Evolutionary conservation across 2,329 filamentous ascomycete genomes (phyloP), one percentile per base, ranked within the genome.

Genomic region (Aspergillus neoniger): DNA sequence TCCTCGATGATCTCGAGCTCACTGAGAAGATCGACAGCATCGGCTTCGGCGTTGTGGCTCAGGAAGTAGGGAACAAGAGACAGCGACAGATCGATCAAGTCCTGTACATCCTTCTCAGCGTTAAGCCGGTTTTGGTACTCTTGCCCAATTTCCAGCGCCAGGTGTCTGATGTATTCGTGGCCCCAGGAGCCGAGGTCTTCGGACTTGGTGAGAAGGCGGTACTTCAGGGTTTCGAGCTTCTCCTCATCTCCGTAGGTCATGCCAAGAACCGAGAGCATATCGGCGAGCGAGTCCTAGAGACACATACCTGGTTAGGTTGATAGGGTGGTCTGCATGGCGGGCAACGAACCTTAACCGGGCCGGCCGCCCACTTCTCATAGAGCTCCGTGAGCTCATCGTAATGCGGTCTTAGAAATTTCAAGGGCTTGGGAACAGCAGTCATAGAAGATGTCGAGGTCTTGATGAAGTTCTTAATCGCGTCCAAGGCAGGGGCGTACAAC

Each of bases 201-300:
- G 41, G 92, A 91, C 30, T 93, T 92, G 38, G 94, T 90, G 62
- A 97, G 85, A 55, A 99, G 85, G 67, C 95, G 88, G 82, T 95
- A 99, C 80, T 96, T 98, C 71, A 99, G 86, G 53, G 95, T 97
- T 77, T 99, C 95, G 78, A 96, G 87, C 76, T 92, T 88, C 72
- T 96, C 92, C 79, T 98, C 95, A 73, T 98, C 94, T 52, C 94
- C 96, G 76, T 94, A 97, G 57, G 95, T 99, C 95, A 99, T 99
- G 63, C 94, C 95, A 69, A 99, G 90, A 52, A 99, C 95, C 14
- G 95, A 99, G 55, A 99, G 83, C 69, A 96, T 95, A 79, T 99
- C 96, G 49, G 95, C 96, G 66, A 99, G 82, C 3, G 92, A 86
- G 74, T 86, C 81, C 83, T 86, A 69, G 15, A 59, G 14, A 12